A percentile compares a stretch with the other conserved stretches of the same genome.
Evolutionary conservation across 257 asterid genomes (phyloP).

Genomic region (Salvia hispanica): DNA sequence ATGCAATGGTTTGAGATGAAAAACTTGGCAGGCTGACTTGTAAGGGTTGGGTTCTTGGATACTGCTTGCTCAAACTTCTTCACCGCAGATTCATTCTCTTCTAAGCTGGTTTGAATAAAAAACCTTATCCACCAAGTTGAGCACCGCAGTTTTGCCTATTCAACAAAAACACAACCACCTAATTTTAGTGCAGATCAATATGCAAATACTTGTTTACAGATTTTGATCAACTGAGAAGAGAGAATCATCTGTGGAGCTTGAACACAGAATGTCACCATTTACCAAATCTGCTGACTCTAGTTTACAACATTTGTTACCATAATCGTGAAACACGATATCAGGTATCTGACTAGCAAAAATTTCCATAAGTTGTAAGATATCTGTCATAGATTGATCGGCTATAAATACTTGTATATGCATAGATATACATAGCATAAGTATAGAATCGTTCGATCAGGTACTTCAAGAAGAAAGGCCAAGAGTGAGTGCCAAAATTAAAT

Average conservation of each 20-base stretch:
- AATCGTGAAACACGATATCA: background rate
- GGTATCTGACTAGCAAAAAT: no score
- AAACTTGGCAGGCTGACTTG: conserved; percentile 75
- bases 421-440: no score
- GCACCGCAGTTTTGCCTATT: conserved; percentile 81
- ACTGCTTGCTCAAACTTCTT: conserved; percentile 79
- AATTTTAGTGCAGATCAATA: background rate
- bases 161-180: background rate
- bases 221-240: background rate
- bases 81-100: conserved; percentile 74
- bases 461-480: background rate
- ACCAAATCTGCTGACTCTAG: background rate
- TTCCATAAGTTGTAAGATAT: background rate
- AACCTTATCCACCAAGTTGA: conserved; percentile 85
- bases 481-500: background rate
- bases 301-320: background rate
- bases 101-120: conserved; percentile 74
- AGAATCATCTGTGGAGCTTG: background rate
- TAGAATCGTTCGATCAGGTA: no score
- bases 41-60: conserved; percentile 50
- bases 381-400: background rate
- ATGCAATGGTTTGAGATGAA: conserved; percentile 81
- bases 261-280: background rate
- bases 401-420: background rate
- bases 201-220: background rate